Evolutionary conservation across 1,139 yeast genomes (phyloP).

Genomic region (Saccharomycopsis crataegensis): DNA sequence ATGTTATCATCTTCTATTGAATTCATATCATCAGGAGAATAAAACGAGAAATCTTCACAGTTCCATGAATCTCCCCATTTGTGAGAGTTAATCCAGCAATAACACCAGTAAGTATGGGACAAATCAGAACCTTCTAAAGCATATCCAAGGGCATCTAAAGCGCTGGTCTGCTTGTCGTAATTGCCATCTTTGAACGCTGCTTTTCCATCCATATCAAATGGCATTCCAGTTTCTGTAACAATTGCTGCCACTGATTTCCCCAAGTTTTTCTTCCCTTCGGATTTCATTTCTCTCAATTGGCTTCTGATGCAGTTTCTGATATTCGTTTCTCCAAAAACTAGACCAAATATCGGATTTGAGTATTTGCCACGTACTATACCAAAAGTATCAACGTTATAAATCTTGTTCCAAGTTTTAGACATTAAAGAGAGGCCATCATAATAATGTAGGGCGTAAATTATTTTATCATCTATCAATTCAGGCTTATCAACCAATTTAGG

Average conservation of each 20-base stretch:
- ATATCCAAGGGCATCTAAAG: constrained; percentile 72
- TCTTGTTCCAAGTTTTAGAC: constrained; percentile 76
- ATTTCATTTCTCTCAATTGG: constrained; percentile 58
- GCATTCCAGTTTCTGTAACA: constrained; percentile 95
- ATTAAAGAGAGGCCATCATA: constrained; percentile 90
- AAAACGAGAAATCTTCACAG: constrained; percentile 85
- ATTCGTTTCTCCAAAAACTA: constrained; percentile 72
- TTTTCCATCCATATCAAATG: constrained; percentile 85
- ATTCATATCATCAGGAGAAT: constrained; percentile 58
- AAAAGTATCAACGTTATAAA: constrained; percentile 77
- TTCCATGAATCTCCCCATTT: constrained; percentile 90
- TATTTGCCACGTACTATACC: constrained; percentile 84
- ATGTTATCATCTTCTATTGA: background rate
- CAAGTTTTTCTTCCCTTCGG: constrained; percentile 51
- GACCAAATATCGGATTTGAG: constrained; percentile 65
- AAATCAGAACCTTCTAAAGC: constrained; percentile 71
- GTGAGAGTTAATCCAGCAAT: constrained; percentile 64
- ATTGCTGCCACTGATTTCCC: constrained; percentile 61
- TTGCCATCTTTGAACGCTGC: constrained; percentile 58
- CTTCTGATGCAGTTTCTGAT: constrained; percentile 63
- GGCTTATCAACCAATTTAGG: constrained; percentile 52
- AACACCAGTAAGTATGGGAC: constrained; percentile 82
- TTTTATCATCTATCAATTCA: constrained; percentile 49
- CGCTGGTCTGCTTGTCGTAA: constrained; percentile 66
- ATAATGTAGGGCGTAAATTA: constrained; percentile 79